A percentile compares a stretch with the other conserved stretches of the same genome.
Conservation (phyloP, 768 basidiomycete genomes). For the Amanita subjunquillea region DNA sequence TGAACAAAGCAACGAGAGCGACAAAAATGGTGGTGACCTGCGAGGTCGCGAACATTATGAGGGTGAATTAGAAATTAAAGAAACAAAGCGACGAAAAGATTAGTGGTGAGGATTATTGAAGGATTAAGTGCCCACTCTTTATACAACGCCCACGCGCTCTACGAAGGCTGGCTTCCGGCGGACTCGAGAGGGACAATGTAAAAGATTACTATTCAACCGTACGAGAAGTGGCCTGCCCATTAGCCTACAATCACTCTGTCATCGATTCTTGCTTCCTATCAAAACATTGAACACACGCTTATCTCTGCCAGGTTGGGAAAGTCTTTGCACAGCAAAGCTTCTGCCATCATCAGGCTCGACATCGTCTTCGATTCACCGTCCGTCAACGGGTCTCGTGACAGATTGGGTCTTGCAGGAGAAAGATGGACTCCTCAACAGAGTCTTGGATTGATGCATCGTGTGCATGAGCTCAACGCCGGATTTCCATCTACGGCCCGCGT, state of each 20-base stretch:
- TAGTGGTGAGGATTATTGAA: conserved; percentile 2
- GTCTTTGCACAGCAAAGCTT: not conserved
- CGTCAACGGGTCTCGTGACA: not conserved
- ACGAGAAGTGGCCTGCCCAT: conserved; percentile 4
- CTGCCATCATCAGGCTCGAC: not conserved
- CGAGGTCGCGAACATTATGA: conserved; percentile 6
- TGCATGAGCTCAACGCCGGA: not conserved
- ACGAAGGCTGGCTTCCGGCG: not conserved
- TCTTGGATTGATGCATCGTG: not conserved
- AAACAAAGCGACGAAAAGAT: conserved; percentile 3
- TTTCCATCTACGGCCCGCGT: not conserved
- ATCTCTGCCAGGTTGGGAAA: not conserved
- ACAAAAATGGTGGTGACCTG: conserved; percentile 11
- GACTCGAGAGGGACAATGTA: not conserved
- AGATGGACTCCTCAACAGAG: not conserved
- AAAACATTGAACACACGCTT: conserved; percentile 5
- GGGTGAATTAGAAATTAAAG: conserved; percentile 7
- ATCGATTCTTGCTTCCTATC: conserved; percentile 5
- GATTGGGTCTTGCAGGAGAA: not conserved
- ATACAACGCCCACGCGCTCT: not conserved
- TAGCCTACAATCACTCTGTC: conserved; percentile 5
- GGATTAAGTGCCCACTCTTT: not conserved
- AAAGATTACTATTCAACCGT: not conserved
- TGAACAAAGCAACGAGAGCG: conserved; percentile 13
- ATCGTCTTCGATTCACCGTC: conserved; percentile 1